phyloP scores from a whole-genome alignment of 2,329 filamentous ascomycete genomes.

The Colletotrichum tofieldiae region DNA sequence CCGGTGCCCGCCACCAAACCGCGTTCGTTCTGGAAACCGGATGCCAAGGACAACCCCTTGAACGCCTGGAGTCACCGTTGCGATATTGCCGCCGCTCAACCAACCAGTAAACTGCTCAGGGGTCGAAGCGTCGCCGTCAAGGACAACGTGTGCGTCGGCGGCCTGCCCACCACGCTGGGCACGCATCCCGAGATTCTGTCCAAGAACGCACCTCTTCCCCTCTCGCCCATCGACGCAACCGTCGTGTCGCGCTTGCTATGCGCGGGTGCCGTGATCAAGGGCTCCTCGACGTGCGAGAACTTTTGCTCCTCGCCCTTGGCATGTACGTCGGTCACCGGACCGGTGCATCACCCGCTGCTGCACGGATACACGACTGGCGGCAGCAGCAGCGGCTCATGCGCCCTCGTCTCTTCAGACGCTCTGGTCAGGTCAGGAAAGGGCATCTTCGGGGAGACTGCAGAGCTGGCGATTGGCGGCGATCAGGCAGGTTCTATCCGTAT shows the following conservation, averaged over 20 bases:
- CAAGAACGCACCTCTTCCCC: slow-evolving; percentile 47
- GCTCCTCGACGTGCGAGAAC: slow-evolving; percentile 57
- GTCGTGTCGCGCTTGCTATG: slow-evolving; percentile 53
- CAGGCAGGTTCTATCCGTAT: slow-evolving; percentile 57
- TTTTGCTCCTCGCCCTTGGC: slow-evolving; percentile 56
- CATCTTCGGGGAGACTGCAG: slow-evolving; percentile 48
- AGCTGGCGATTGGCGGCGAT: slow-evolving; percentile 57
- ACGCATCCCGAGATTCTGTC: slow-evolving; percentile 51
- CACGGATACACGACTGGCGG: slow-evolving; percentile 53
- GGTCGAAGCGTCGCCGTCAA: slow-evolving; percentile 54
- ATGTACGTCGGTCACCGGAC: slow-evolving; percentile 54
- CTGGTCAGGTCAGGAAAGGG: slow-evolving; percentile 15
- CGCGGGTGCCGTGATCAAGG: slow-evolving; percentile 52
- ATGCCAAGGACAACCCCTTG: slow-evolving; percentile 53
- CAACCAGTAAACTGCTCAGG: slow-evolving; percentile 47
- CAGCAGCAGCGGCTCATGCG: slow-evolving; percentile 53
- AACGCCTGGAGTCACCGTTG: slow-evolving; percentile 61
- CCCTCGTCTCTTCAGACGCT: slow-evolving; percentile 49
- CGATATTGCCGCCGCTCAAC: slow-evolving; percentile 35
- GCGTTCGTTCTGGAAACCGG: slow-evolving; percentile 43
- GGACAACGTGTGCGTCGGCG: slow-evolving; percentile 54
- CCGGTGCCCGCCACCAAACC: slow-evolving; percentile 44
- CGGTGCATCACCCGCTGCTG: slow-evolving; percentile 54
- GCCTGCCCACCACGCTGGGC: slow-evolving; percentile 54
- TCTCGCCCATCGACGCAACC: slow-evolving; percentile 54